Conservation (phyloP, 192 early-diverging fungal species). For the Lobosporangium transversale region DNA sequence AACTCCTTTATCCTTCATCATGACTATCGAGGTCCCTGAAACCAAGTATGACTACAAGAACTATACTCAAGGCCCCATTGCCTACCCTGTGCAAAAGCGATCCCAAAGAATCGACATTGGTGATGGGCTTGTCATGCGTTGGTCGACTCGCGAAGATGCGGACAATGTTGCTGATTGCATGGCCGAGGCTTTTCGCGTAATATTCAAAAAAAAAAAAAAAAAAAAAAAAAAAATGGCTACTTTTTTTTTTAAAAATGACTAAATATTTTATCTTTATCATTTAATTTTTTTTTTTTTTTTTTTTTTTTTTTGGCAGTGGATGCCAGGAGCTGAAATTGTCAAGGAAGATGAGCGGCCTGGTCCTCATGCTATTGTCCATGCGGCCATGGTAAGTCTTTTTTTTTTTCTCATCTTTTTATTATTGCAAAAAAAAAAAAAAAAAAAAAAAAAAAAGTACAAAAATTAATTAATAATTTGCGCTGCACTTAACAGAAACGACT, state of each 20-base stretch:
- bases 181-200: constrained; percentile 19
- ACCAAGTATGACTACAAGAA: too few relatives aligned
- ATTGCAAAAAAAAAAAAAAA: neutral
- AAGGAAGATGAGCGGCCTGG: constrained; percentile 9
- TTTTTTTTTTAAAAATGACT: neutral
- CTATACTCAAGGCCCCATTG: neutral
- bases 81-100: neutral
- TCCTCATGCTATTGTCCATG: constrained; percentile 6
- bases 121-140: constrained; percentile 36
- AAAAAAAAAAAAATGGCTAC: too few relatives aligned
- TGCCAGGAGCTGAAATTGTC: neutral
- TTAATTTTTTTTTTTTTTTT: constrained; percentile 5
- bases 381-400: constrained; percentile 8
- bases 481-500: constrained; percentile 9
- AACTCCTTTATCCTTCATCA: too few relatives aligned
- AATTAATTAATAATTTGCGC: too few relatives aligned
- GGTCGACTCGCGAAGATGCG: constrained; percentile 22
- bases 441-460: neutral
- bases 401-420: neutral
- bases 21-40: too few relatives aligned
- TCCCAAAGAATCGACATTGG: constrained; percentile 21
- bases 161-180: constrained; percentile 8
- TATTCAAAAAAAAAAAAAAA: neutral
- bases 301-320: neutral
- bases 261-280: neutral